These are phyloP conservation scores for Gastrodia elata DNA, from an alignment of 106 monocot species.

Conservation along the genomic window DNA sequence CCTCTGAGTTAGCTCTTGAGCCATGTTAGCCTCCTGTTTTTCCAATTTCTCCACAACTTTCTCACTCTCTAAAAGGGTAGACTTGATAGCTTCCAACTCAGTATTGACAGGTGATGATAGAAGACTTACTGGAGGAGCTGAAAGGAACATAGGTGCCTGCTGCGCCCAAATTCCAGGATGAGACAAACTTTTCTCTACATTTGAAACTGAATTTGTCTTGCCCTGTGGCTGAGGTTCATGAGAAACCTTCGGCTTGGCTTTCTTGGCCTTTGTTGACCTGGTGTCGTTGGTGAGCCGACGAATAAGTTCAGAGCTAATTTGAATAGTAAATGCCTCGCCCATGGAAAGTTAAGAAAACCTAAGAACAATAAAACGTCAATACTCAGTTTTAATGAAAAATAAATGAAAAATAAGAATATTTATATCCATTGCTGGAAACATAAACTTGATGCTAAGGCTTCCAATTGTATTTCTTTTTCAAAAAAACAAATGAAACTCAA, in stretches of 20 bases:
- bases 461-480: no score
- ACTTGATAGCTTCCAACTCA: slow-evolving; percentile 69
- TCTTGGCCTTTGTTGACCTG: slow-evolving; percentile 51
- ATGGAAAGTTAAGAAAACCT: not conserved
- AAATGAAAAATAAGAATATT: not conserved
- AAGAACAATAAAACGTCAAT: no score
- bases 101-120: slow-evolving; percentile 14
- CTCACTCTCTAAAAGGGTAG: slow-evolving; percentile 58
- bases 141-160: slow-evolving; percentile 22
- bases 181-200: slow-evolving; percentile 6
- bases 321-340: slow-evolving; percentile 29
- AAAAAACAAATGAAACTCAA: no score
- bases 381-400: not conserved
- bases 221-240: slow-evolving; percentile 9
- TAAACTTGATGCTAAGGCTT: no score
- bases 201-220: slow-evolving; percentile 3
- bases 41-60: slow-evolving; percentile 50
- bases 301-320: slow-evolving; percentile 61
- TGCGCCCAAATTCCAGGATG: slow-evolving; percentile 26
- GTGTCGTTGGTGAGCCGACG: slow-evolving; percentile 35
- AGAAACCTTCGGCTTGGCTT: slow-evolving; percentile 40
- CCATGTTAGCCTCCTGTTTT: slow-evolving; percentile 57
- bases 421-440: no score
- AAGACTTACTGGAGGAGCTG: slow-evolving; percentile 19
- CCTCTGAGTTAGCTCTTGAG: slow-evolving; percentile 53